phyloP scores from a whole-genome alignment of 441 rosid species.

The Erodium moschatum region DNA sequence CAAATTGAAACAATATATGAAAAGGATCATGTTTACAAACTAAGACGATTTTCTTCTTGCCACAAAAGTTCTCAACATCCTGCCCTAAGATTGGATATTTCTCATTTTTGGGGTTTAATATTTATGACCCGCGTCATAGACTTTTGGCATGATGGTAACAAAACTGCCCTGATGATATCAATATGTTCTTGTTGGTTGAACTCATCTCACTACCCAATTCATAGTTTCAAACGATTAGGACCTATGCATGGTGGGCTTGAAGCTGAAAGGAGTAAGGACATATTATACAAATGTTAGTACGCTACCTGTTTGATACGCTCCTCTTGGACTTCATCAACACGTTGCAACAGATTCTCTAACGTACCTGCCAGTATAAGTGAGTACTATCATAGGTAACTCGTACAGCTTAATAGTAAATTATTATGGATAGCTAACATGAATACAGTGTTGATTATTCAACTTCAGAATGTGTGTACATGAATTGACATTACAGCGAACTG shows the following conservation, averaged over 20 bases:
- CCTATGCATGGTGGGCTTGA: not conserved
- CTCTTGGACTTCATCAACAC: slow-evolving; percentile 59
- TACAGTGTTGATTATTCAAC: no score
- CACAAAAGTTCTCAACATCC: not conserved
- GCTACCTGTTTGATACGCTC: slow-evolving; percentile 47
- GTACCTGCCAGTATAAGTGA: slow-evolving; percentile 38
- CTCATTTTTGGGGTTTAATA: not conserved
- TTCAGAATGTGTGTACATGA: no score
- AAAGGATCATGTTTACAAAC: not conserved
- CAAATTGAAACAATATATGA: not conserved
- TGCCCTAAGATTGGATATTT: not conserved
- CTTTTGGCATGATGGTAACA: no score
- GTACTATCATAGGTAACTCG: not conserved
- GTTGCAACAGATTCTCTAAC: slow-evolving; percentile 62
- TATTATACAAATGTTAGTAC: slow-evolving; percentile 15
- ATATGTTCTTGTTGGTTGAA: not conserved
- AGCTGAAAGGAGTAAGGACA: no score
- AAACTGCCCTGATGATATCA: no score
- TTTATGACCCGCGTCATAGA: not conserved
- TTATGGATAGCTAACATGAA: no score
- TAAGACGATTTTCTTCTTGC: not conserved
- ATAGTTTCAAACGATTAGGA: not conserved
- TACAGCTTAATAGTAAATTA: no score
- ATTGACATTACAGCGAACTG: no score
- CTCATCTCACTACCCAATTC: not conserved